These are phyloP conservation scores for Spizellomyces sp. DNA, from an alignment of 192 early-diverging fungal species.

Conservation along the genomic window DNA sequence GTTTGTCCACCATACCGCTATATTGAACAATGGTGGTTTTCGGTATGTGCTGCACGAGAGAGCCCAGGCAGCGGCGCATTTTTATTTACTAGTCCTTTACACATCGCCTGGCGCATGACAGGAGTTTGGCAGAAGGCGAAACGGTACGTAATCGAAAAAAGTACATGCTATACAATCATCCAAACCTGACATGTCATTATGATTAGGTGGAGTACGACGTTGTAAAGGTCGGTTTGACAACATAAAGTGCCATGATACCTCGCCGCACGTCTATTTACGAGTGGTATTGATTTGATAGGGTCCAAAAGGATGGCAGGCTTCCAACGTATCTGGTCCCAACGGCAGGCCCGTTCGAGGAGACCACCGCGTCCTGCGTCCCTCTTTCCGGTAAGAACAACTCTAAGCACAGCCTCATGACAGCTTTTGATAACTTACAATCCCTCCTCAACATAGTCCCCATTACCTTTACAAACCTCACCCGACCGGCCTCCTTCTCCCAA, in stretches of 20 bases:
- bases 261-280: no score
- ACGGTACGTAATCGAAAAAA: conserved; percentile 10
- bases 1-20: conserved; percentile 49
- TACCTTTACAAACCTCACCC: background rate
- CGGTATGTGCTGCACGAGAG: conserved; percentile 4
- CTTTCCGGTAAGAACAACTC: background rate
- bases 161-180: background rate
- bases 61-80: background rate
- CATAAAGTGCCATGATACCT: background rate
- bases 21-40: conserved; percentile 39
- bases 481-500: background rate
- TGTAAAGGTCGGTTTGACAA: conserved; percentile 18
- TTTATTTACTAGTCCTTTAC: background rate
- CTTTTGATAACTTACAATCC: background rate
- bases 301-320: conserved; percentile 81
- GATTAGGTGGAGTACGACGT: conserved; percentile 43
- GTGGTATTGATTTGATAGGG: conserved; percentile 48
- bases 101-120: background rate
- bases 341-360: conserved; percentile 78
- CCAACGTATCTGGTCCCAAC: conserved; percentile 76
- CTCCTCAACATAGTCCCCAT: background rate
- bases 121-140: conserved; percentile 46
- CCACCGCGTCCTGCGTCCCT: conserved; percentile 45
- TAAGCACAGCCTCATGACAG: background rate
- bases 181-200: background rate